A percentile compares a stretch with the other conserved stretches of the same genome.
phyloP scores from a whole-genome alignment of 2,329 filamentous ascomycete genomes.

The Aspergillus brunneoviolaceus region DNA sequence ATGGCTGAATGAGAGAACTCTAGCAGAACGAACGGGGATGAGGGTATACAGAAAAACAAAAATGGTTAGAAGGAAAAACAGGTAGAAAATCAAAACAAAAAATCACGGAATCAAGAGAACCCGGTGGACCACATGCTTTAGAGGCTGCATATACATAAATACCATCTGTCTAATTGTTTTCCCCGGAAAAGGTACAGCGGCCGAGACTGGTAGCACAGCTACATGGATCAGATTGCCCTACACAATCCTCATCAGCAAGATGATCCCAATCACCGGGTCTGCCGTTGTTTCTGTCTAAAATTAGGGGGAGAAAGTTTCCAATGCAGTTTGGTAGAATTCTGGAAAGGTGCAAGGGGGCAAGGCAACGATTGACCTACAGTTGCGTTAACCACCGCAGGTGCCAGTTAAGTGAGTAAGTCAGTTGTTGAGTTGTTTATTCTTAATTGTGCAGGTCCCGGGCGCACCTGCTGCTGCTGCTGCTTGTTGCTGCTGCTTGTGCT shows the following conservation, averaged over 20 bases:
- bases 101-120: not conserved
- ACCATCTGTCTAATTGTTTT: not conserved
- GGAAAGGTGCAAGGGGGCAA: constrained; percentile 21
- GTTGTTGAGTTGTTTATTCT: not conserved
- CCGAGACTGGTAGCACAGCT: constrained; percentile 7
- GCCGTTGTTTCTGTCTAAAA: not conserved
- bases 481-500: not conserved
- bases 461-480: not conserved
- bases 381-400: constrained; percentile 16
- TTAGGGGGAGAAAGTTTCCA: not conserved
- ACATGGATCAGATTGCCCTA: constrained; percentile 7
- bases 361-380: constrained; percentile 11
- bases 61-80: no score
- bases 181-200: not conserved
- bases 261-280: constrained; percentile 3
- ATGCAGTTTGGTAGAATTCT: constrained; percentile 14
- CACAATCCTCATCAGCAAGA: constrained; percentile 1
- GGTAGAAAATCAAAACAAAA: not conserved
- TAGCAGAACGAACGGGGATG: not conserved
- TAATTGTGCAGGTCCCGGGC: not conserved
- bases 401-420: constrained; percentile 7
- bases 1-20: constrained; percentile 22
- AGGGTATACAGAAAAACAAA: no score
- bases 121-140: not conserved
- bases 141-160: not conserved